Evolutionary conservation across 2,329 filamentous ascomycete genomes (phyloP).

Genomic region (Colletotrichum kahawae): DNA sequence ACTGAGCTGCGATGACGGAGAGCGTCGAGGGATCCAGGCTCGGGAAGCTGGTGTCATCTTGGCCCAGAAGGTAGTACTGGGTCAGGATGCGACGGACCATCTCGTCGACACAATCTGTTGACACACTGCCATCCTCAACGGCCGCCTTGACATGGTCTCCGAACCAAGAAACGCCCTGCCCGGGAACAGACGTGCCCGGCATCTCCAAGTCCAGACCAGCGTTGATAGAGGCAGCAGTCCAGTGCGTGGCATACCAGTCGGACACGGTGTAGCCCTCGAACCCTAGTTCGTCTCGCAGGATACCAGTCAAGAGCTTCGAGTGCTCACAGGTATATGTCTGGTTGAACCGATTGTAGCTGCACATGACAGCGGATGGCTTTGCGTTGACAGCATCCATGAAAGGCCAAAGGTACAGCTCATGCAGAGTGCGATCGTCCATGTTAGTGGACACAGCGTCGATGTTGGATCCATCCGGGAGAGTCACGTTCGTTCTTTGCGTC

Average conservation of each 20-base stretch:
- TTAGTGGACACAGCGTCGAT: constrained; percentile 59
- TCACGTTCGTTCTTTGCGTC: constrained; percentile 48
- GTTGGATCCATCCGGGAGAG: constrained; percentile 51
- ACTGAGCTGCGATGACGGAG: constrained; percentile 1
- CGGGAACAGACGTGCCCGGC: constrained; percentile 62
- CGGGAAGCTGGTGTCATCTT: constrained; percentile 53
- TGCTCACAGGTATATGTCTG: constrained; percentile 72
- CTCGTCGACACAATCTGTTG: constrained; percentile 67
- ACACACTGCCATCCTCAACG: constrained; percentile 58
- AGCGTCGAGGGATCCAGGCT: constrained; percentile 23
- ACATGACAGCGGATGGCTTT: constrained; percentile 72
- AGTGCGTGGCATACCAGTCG: constrained; percentile 81
- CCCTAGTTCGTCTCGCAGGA: constrained; percentile 75
- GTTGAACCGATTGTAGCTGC: constrained; percentile 75
- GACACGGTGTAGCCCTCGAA: constrained; percentile 65
- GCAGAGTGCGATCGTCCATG: constrained; percentile 68
- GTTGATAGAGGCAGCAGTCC: constrained; percentile 67
- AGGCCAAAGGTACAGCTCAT: constrained; percentile 72
- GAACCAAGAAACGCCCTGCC: constrained; percentile 47
- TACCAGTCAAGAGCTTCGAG: constrained; percentile 60
- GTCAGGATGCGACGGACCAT: constrained; percentile 70
- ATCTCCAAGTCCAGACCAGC: constrained; percentile 83
- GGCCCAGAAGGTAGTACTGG: constrained; percentile 62
- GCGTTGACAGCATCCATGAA: constrained; percentile 72
- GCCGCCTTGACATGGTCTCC: constrained; percentile 66